phyloP scores from a whole-genome alignment of 352 stramenopile species.

The Globisporangium barbulae region DNA sequence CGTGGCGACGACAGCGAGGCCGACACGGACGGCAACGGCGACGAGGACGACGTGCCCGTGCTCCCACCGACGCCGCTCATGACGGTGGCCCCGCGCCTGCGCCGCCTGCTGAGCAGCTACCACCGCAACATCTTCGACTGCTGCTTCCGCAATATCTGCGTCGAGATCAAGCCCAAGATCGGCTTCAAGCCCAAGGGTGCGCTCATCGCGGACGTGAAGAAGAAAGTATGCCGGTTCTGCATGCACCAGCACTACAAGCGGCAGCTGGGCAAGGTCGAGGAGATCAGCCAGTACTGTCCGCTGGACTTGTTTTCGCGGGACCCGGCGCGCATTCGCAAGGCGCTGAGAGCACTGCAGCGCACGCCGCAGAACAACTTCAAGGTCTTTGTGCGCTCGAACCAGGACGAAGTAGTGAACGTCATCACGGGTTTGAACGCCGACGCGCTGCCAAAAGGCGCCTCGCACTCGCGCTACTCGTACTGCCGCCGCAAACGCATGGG shows the following conservation, averaged over 20 bases:
- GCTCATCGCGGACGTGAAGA: constrained; percentile 60
- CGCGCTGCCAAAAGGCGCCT: constrained; percentile 61
- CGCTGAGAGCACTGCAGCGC: constrained; percentile 60
- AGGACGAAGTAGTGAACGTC: constrained; percentile 77
- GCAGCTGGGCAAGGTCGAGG: constrained; percentile 63
- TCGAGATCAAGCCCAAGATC: constrained; percentile 89
- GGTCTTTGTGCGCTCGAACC: constrained; percentile 78
- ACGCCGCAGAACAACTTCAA: constrained; percentile 91
- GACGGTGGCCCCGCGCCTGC: constrained; percentile 15
- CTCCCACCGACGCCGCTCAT: constrained; percentile 6
- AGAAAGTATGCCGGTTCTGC: constrained; percentile 74
- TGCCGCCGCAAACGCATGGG: constrained; percentile 75
- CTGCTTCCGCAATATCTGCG: constrained; percentile 82
- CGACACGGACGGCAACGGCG: constrained; percentile 6
- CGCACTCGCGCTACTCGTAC: constrained; percentile 63
- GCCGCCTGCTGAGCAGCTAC: constrained; percentile 32
- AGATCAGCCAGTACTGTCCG: constrained; percentile 82
- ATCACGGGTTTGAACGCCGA: constrained; percentile 70
- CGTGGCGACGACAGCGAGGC: constrained; percentile 12
- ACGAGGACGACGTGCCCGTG: constrained; percentile 28
- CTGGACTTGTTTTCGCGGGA: constrained; percentile 81
- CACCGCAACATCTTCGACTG: constrained; percentile 77
- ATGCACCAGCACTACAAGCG: constrained; percentile 90
- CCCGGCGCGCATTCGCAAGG: constrained; percentile 43
- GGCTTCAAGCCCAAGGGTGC: constrained; percentile 62